Evolutionary conservation across 106 monocot species (phyloP).

Genomic region (Narthecium ossifragum): DNA sequence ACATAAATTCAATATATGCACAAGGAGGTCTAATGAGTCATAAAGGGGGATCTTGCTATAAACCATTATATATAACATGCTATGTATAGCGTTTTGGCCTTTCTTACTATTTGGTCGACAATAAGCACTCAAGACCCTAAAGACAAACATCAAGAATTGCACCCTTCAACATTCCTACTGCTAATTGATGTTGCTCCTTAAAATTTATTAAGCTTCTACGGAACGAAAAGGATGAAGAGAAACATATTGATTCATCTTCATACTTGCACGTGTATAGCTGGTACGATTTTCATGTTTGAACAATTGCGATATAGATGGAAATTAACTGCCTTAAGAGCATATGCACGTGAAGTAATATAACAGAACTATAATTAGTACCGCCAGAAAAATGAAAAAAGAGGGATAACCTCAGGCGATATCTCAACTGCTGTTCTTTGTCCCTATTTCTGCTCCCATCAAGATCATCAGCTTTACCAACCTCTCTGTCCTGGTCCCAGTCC

Average conservation of each 20-base stretch:
- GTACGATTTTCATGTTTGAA: not conserved
- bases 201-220: too few relatives aligned
- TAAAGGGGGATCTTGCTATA: not conserved
- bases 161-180: not conserved
- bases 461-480: conserved; percentile 33
- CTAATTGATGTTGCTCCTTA: too few relatives aligned
- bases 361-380: not conserved
- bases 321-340: not conserved
- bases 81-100: not conserved
- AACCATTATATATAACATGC: not conserved
- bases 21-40: not conserved
- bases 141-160: not conserved
- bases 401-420: conserved; percentile 47
- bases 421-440: conserved; percentile 35
- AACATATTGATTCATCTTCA: too few relatives aligned
- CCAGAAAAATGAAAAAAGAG: not conserved
- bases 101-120: not conserved
- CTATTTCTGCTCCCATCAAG: conserved; percentile 44
- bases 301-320: not conserved
- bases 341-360: not conserved
- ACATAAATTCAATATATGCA: not conserved
- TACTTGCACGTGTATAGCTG: too few relatives aligned
- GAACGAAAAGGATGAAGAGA: too few relatives aligned
- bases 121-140: too few relatives aligned
- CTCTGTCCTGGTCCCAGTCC: conserved; percentile 48